Evolutionary conservation across 768 basidiomycete genomes (phyloP).

Genomic region (Boletus tylopilopsis): DNA sequence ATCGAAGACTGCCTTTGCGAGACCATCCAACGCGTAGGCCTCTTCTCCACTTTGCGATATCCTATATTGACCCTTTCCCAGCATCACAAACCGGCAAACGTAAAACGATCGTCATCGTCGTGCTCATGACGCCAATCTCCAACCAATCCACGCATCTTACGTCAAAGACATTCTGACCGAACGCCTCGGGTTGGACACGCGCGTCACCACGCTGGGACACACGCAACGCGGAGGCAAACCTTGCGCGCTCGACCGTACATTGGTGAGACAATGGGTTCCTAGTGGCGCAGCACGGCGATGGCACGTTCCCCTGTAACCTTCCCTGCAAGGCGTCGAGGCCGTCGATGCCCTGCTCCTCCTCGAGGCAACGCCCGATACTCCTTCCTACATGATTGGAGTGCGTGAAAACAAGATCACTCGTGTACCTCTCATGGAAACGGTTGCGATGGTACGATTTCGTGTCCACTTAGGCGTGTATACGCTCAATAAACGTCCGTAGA

Average conservation of each 20-base stretch:
- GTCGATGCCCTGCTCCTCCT: constrained; percentile 75
- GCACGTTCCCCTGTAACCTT: constrained; percentile 55
- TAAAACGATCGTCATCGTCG: constrained; percentile 97
- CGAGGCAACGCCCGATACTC: constrained; percentile 80
- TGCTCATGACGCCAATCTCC: constrained; percentile 80
- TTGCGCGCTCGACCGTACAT: constrained; percentile 87
- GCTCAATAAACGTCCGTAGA: constrained; percentile 43
- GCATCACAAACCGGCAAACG: constrained; percentile 94
- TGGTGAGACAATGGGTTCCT: constrained; percentile 48
- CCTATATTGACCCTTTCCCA: constrained; percentile 29
- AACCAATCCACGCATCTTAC: constrained; percentile 89
- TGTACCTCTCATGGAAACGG: constrained; percentile 90
- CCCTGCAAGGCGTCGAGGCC: constrained; percentile 93
- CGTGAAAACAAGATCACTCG: constrained; percentile 93
- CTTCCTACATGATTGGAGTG: constrained; percentile 97
- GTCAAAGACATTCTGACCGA: constrained; percentile 88
- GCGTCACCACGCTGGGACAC: constrained; percentile 96
- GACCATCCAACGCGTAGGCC: constrained; percentile 69
- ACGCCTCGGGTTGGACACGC: constrained; percentile 85
- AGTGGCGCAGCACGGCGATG: constrained; percentile 1
- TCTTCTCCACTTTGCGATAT: background rate
- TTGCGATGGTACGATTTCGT: constrained; percentile 59
- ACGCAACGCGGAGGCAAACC: constrained; percentile 94
- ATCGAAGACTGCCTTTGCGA: constrained; percentile 88
- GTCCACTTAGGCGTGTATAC: background rate